phyloP scores from a whole-genome alignment of 2,329 filamentous ascomycete genomes.

The Fusarium sp. region DNA sequence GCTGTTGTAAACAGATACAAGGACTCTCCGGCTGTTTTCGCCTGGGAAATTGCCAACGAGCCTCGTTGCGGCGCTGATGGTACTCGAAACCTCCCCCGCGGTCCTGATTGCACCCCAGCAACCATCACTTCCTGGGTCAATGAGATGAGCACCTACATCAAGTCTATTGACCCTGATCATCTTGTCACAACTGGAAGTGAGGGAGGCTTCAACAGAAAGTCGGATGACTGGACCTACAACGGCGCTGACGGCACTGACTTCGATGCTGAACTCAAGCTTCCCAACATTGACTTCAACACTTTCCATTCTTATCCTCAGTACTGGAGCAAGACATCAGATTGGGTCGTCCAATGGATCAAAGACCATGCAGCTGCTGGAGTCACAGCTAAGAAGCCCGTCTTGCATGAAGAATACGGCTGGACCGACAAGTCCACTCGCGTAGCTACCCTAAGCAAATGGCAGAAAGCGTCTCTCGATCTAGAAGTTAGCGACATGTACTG shows the following conservation, averaged over 20 bases:
- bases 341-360: slow-evolving; percentile 66
- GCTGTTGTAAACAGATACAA: slow-evolving; percentile 70
- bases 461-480: slow-evolving; percentile 60
- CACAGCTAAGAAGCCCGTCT: too few species aligned
- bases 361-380: slow-evolving; percentile 65
- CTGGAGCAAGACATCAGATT: slow-evolving; percentile 65
- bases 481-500: slow-evolving; percentile 67
- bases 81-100: slow-evolving; percentile 59
- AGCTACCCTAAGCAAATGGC: slow-evolving; percentile 63
- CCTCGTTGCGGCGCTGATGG: slow-evolving; percentile 62
- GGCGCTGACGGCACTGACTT: slow-evolving; percentile 66
- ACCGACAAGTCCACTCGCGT: slow-evolving; percentile 58
- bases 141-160: slow-evolving; percentile 68
- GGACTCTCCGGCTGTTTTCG: slow-evolving; percentile 69
- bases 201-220: slow-evolving; percentile 65
- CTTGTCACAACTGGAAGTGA: slow-evolving; percentile 69
- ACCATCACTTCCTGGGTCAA: slow-evolving; percentile 62
- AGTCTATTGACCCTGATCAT: slow-evolving; percentile 63
- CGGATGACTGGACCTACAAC: slow-evolving; percentile 60
- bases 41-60: slow-evolving; percentile 77
- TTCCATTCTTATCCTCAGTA: slow-evolving; percentile 69
- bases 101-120: slow-evolving; percentile 55
- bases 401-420: slow-evolving; percentile 56
- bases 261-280: slow-evolving; percentile 59
- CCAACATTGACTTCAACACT: slow-evolving; percentile 65